Evolutionary conservation across 2,329 filamentous ascomycete genomes (phyloP).

Genomic region (Trichocomaceae sp.): DNA sequence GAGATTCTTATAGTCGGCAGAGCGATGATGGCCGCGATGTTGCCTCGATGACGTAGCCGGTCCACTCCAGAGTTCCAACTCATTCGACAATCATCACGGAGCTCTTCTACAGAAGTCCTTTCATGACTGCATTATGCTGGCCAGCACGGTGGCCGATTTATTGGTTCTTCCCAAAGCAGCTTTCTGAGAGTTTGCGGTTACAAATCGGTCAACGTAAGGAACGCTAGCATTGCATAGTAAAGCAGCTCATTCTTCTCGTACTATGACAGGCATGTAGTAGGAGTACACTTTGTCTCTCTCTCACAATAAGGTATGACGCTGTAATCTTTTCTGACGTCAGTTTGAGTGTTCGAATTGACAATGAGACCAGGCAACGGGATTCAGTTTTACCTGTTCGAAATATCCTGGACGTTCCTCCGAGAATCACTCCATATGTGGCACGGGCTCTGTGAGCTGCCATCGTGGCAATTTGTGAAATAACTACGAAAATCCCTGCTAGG

Average conservation of each 20-base stretch:
- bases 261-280: too few relatives aligned
- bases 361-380: too few relatives aligned
- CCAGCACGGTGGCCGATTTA: background rate
- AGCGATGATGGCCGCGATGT: background rate
- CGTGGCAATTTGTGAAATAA: too few relatives aligned
- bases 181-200: background rate
- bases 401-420: too few relatives aligned
- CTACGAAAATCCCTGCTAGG: too few relatives aligned
- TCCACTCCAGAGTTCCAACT: background rate
- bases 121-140: background rate
- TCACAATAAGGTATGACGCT: too few relatives aligned
- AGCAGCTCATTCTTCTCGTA: background rate
- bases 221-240: background rate
- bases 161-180: background rate
- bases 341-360: too few relatives aligned
- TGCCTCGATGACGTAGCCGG: background rate
- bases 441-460: too few relatives aligned
- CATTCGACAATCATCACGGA: background rate
- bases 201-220: background rate
- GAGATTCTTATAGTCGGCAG: background rate
- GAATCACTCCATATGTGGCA: too few relatives aligned
- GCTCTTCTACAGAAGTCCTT: background rate
- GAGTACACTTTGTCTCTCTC: too few relatives aligned
- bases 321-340: too few relatives aligned
- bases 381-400: too few relatives aligned